These are phyloP conservation scores for Prunus persica DNA, from an alignment of 306 rosid species.

Conservation along the genomic window Prunus_persica_NCBIv2 NC_034009.1:738001-738500, in stretches of 20 bases:
- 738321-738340: conserved; percentile 35
- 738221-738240: conserved; percentile 31
- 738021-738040: conserved; percentile 24
- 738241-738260: conserved; percentile 19
- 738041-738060: conserved; percentile 37
- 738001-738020: conserved; percentile 14
- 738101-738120: conserved; percentile 22
- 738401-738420: neutral
- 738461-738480: neutral
- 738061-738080: conserved; percentile 36
- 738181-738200: conserved; percentile 30
- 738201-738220: conserved; percentile 40
- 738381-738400: neutral
- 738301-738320: conserved; percentile 21
- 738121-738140: conserved; percentile 17
- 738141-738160: conserved; percentile 31
- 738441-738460: neutral
- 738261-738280: conserved; percentile 37
- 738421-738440: neutral
- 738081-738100: conserved; percentile 36
- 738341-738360: conserved; percentile 10
- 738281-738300: conserved; percentile 35
- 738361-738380: neutral
- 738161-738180: conserved; percentile 18
- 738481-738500: neutral